Base-by-base conservation (phyloP, 2,329 filamentous ascomycete species). In the Ceratocystis diversiconidia region DNA sequence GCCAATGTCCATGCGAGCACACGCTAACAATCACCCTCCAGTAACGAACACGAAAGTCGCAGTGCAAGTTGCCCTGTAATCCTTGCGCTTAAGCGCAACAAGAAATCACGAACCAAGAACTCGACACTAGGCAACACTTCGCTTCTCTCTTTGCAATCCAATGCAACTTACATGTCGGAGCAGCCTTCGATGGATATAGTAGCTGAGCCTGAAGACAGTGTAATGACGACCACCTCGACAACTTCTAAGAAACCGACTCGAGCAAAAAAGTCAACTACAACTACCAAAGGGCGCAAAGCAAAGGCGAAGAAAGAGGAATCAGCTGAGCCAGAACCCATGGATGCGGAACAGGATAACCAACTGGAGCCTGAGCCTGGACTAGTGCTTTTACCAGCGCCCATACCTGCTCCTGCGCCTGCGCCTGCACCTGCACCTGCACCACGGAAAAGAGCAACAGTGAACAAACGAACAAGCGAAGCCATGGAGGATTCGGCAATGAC, bases 21-120 rank as follows among this genome's bases (percentile, higher is more conserved):
- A 60, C 10, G n/a, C 72, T 75, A 66, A 76, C 36, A n/a, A 6
- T 25, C 2, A 12, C 69, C 19, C 59, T 55, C 8, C 67, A 92
- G 89, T 72, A 86, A 95, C 68, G 94, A 99, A 73, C 94, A 99
- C 73, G 85, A 86, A 71, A 85, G 83, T 65, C 85, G 94, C 70
- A 87, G 87, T 1, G 84, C 90, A 0, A 80, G 87, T 28, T 99
- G 94, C 73, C 80, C 85, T 15, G 97, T 95, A 77, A 97, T 97
- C 72, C 76, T 79, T 1, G 82, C 95, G 32, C 79, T 82, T 30
- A 83, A 76, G 43, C 77, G 81, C 32, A 87, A 87, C 76, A 81
- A 83, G 69, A 74, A 80, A 10, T 73, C 74, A 61, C 80, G 72
- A 76, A 80, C 74, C 77, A 87, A 79, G 73, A 76, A 72, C 73